phyloP scores from a whole-genome alignment of 2,329 filamentous ascomycete genomes.

The Aspergillus pseudonomiae region DNA sequence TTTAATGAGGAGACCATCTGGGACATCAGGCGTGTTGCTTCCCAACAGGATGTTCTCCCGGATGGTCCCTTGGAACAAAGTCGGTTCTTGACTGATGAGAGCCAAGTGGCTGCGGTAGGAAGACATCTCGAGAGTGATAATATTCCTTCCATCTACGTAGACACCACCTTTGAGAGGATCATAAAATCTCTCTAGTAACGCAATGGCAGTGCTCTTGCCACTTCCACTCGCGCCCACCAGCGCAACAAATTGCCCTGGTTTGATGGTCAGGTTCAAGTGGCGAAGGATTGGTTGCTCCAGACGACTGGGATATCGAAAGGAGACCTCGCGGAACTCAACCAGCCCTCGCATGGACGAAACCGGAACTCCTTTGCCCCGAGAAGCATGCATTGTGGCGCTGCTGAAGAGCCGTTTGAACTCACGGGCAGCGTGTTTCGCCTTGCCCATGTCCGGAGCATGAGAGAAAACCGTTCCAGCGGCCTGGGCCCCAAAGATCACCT shows the following conservation, averaged over 20 bases:
- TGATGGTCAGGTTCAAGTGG: constrained; percentile 31
- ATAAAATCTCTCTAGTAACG: constrained; percentile 73
- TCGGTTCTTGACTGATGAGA: constrained; percentile 65
- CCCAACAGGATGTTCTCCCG: constrained; percentile 72
- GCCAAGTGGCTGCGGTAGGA: constrained; percentile 24
- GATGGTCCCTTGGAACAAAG: constrained; percentile 79
- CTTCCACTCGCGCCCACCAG: constrained; percentile 74
- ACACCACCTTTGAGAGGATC: constrained; percentile 45
- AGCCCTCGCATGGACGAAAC: constrained; percentile 53
- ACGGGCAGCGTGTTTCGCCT: constrained; percentile 38
- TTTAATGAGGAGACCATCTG: constrained; percentile 44
- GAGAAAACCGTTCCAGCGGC: constrained; percentile 32
- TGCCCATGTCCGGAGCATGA: constrained; percentile 34
- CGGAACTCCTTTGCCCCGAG: constrained; percentile 60
- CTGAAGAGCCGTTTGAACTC: constrained; percentile 49
- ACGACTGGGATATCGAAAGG: constrained; percentile 34
- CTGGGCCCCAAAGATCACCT: constrained; percentile 43
- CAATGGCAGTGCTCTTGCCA: constrained; percentile 75
- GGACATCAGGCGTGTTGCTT: constrained; percentile 43
- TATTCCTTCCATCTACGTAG: constrained; percentile 39
- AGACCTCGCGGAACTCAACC: constrained; percentile 47
- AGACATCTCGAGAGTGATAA: constrained; percentile 36
- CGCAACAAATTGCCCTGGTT: constrained; percentile 53
- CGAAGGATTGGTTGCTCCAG: constrained; percentile 21
- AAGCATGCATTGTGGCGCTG: constrained; percentile 43